These are phyloP conservation scores for Penicillium sp. DNA, from an alignment of 2,329 filamentous ascomycete species.

Conservation along the genomic window DNA sequence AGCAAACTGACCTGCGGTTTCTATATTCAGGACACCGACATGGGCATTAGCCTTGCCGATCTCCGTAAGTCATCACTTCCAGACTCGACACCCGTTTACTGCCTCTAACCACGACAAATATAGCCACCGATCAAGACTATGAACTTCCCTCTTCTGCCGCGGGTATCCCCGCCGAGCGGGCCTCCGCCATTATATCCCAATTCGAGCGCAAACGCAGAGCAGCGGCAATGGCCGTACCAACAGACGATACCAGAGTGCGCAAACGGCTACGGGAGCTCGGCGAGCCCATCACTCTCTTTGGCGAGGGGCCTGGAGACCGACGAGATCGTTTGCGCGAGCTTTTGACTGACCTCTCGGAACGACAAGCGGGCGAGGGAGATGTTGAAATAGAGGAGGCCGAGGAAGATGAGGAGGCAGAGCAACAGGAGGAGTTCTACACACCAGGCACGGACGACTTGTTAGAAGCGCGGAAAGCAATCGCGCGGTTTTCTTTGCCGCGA, in stretches of 20 bases:
- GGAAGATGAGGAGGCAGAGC: conserved; percentile 68
- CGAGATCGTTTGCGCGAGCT: conserved; percentile 85
- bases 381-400: conserved; percentile 57
- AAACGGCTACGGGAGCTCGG: conserved; percentile 79
- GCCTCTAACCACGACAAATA: conserved; percentile 10
- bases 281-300: conserved; percentile 94
- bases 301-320: conserved; percentile 82
- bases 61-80: conserved; percentile 58
- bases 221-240: conserved; percentile 87
- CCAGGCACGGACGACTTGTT: conserved; percentile 75
- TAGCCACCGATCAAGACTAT: conserved; percentile 81
- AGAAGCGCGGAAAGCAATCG: conserved; percentile 76
- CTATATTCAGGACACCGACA: conserved; percentile 54
- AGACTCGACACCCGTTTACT: neutral
- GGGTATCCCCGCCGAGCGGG: conserved; percentile 77
- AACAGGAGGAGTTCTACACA: conserved; percentile 95
- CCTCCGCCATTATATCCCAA: conserved; percentile 81
- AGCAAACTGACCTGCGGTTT: neutral
- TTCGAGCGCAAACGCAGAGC: conserved; percentile 90
- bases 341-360: conserved; percentile 73
- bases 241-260: conserved; percentile 87
- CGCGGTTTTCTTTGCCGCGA: conserved; percentile 79
- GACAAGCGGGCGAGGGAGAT: conserved; percentile 55
- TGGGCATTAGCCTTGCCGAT: conserved; percentile 65
- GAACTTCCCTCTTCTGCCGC: conserved; percentile 68